Base-by-base conservation (phyloP, 495 filamentous ascomycete species). In the Wilcoxina mikolae region DNA sequence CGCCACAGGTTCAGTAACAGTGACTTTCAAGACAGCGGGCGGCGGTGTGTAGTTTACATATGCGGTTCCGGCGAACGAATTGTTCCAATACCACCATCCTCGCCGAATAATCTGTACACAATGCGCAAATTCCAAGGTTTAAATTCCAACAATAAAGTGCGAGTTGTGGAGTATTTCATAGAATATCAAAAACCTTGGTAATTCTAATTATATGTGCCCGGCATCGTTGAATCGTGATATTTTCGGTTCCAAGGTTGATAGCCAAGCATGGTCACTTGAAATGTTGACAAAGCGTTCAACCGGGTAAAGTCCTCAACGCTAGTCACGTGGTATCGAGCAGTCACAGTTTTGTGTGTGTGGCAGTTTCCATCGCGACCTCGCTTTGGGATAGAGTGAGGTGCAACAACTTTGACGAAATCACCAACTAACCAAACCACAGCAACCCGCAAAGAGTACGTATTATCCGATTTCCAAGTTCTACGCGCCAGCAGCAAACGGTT, bases 391-490 rank as follows among this genome's bases (percentile, higher is more conserved):
- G 22, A 18, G 17, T 12, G 12, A 39, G 35, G 35, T 39, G 20
- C 20, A n/a, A 39, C 51, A 60, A 64, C 62, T 5, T 39, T 23
- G 23, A 27, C 46, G 46, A 49, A 23, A 49, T 15, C 27, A 27
- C 24, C 35, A 60, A 60, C 65, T 58, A 65, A 62, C 41, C 46
- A 28, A 57, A 54, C 61, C 53, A 65, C 52, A 63, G 61, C 29
- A 46, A 70, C 69, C 70, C 75, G 73, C 74, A 75, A 75, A 68
- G 74, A 79, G 77, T 79, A 80, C 68, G 77, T 76, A 45, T 45
- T 41, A 53, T 47, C 35, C 28, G 41, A 25, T 4, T 27, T 23
- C 20, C 31, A 15, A 50, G n/a, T 50, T 35, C 31, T 15, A 15
- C 43, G 23, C 23, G 20, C 47, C 17, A 15, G 50, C 33, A 51